Evolutionary conservation across 768 basidiomycete species (phyloP).

Genomic region (Serendipita vermifera): DNA sequence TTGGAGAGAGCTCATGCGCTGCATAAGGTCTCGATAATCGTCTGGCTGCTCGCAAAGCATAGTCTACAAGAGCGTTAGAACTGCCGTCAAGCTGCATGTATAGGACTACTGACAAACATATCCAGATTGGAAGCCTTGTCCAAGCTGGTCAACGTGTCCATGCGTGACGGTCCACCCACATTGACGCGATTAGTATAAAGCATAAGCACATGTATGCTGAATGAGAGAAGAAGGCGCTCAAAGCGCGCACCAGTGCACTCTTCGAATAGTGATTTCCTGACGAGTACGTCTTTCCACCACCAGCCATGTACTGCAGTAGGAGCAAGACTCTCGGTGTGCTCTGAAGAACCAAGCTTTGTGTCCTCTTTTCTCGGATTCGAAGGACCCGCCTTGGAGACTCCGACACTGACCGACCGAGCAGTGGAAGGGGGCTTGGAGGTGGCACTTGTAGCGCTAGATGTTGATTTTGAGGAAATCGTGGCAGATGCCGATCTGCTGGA

Average conservation of each 20-base stretch:
- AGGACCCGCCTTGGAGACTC: constrained; percentile 13
- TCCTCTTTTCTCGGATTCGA: constrained; percentile 16
- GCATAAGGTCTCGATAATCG: not conserved
- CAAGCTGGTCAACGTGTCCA: no score
- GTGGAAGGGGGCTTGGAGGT: no score
- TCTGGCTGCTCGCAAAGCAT: constrained; percentile 1
- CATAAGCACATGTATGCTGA: not conserved
- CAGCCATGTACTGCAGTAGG: constrained; percentile 19
- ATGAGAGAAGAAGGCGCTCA: not conserved
- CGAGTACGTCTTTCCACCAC: constrained; percentile 49
- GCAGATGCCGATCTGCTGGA: no score
- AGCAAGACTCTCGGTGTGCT: not conserved
- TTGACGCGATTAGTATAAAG: no score
- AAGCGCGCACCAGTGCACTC: constrained; percentile 32
- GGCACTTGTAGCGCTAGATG: no score
- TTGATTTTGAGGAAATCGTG: no score
- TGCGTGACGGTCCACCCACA: no score
- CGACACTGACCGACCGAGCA: no score
- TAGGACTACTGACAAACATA: no score
- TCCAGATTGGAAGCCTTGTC: no score
- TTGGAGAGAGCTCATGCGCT: not conserved
- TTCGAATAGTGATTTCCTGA: constrained; percentile 42
- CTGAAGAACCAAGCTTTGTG: constrained; percentile 11
- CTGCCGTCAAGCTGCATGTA: no score
- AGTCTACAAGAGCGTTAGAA: not conserved